phyloP scores from a whole-genome alignment of 495 filamentous ascomycete genomes.

The Cudoniella acicularis region DNA sequence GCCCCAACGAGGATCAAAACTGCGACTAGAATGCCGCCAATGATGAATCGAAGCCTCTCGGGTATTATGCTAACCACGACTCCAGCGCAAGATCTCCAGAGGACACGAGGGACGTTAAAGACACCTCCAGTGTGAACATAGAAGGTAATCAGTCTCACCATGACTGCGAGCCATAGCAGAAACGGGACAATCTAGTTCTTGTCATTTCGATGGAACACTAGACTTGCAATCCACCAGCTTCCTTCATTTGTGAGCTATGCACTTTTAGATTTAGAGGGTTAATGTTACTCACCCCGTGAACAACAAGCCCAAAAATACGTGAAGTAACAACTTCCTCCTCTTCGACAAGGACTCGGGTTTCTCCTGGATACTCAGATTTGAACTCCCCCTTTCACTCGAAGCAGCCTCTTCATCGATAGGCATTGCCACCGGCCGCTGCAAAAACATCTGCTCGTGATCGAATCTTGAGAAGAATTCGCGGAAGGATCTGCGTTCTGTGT shows the following conservation, averaged over 20 bases:
- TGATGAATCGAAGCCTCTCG: slow-evolving; percentile 52
- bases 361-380: neutral
- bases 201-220: slow-evolving; percentile 63
- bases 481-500: neutral
- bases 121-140: slow-evolving; percentile 63
- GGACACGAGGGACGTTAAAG: slow-evolving; percentile 55
- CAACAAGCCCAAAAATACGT: neutral
- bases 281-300: slow-evolving; percentile 2
- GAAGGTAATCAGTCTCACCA: slow-evolving; percentile 66
- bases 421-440: neutral
- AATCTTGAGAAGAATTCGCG: neutral
- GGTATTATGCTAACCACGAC: slow-evolving; percentile 50
- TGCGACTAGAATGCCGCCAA: slow-evolving; percentile 56
- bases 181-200: slow-evolving; percentile 80
- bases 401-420: neutral
- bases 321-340: neutral
- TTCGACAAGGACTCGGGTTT: neutral
- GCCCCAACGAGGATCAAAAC: slow-evolving; percentile 68
- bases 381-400: neutral
- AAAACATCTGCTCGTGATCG: neutral
- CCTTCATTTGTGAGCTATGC: slow-evolving; percentile 1
- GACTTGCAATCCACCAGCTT: slow-evolving; percentile 84
- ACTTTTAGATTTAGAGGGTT: neutral
- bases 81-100: slow-evolving; percentile 58
- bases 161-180: slow-evolving; percentile 73